These are phyloP conservation scores for Acacia acuminata DNA, from an alignment of 306 rosid genomes.

Conservation along the genomic window DNA sequence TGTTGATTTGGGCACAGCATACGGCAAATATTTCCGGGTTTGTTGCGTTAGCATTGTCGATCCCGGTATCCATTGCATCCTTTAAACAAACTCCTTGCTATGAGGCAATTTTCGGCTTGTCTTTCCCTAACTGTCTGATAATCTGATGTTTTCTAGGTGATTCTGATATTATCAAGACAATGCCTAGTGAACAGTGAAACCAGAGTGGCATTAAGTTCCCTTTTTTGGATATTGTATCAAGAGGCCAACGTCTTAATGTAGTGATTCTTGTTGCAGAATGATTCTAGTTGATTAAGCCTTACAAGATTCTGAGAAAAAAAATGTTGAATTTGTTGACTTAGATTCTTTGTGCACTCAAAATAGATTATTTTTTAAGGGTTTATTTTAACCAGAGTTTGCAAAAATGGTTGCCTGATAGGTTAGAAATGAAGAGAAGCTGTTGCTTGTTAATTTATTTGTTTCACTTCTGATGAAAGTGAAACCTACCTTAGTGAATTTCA, in stretches of 20 bases:
- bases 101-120: neutral
- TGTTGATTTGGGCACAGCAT: constrained; percentile 85
- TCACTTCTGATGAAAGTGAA: too few species aligned
- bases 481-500: too few species aligned
- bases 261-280: neutral
- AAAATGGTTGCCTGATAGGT: too few species aligned
- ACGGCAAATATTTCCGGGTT: constrained; percentile 78
- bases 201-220: neutral
- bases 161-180: constrained; percentile 49
- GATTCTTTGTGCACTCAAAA: too few species aligned
- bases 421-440: too few species aligned
- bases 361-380: too few species aligned
- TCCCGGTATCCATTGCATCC: constrained; percentile 50
- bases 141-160: constrained; percentile 42
- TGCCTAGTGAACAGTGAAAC: constrained; percentile 37
- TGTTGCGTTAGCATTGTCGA: constrained; percentile 86
- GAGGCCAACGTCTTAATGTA: neutral
- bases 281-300: neutral
- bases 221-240: neutral
- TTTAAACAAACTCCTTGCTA: neutral
- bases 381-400: too few species aligned
- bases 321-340: too few species aligned
- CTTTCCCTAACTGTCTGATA: neutral
- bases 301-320: neutral
- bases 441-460: too few species aligned